Base-by-base conservation (phyloP, 371 early-diverging fungal genomes). In the Mortierella sp. region DNA sequence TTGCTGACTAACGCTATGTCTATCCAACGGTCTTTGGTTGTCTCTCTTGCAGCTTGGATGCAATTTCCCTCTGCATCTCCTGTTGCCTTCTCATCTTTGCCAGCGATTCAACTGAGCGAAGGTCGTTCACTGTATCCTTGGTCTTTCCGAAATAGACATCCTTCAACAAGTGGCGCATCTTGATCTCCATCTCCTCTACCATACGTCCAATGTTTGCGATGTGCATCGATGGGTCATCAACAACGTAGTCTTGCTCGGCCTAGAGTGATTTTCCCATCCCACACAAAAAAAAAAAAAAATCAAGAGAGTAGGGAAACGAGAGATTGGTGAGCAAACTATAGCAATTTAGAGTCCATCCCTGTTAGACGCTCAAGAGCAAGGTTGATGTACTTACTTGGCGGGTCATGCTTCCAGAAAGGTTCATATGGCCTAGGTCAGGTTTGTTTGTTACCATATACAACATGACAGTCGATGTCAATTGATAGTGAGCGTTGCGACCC, bases 141-240 rank as follows among this genome's bases (percentile, higher is more conserved):
- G 98, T 98, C 86, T 98, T 98, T 45, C 97, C 96, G 86, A 98
- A 98, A 75, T 98, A 98, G n/a, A 98, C 96, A 78, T 96, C 95
- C 78, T 95, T 94, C 65, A 98, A 84, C 20, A 94, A 83, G 78
- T 96, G 95, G 65, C 99, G 94, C 95, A 98, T 95, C 87, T 97
- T 97, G 73, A 91, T 84, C 84, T 98, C 99, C 94, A 96, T 96
- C 66, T 97, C 99, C 83, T 98, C 99, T 2, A 98, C 93, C 91
- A 98, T 93, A n/a, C 94, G 91, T 2, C 99, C 99, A 71, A 98
- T 93, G 84, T 98, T 97, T 67, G 90, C 94, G 64, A 98, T 90
- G 75, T 98, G 99, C 45, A 94, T 90, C 60, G 83, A 83, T 18
- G 88, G 87, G 65, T 94, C 94, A 57, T 96, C 95, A 4, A 95